Conservation (phyloP, 139 green algal genomes). For the Chlamydomonas sp. region DNA sequence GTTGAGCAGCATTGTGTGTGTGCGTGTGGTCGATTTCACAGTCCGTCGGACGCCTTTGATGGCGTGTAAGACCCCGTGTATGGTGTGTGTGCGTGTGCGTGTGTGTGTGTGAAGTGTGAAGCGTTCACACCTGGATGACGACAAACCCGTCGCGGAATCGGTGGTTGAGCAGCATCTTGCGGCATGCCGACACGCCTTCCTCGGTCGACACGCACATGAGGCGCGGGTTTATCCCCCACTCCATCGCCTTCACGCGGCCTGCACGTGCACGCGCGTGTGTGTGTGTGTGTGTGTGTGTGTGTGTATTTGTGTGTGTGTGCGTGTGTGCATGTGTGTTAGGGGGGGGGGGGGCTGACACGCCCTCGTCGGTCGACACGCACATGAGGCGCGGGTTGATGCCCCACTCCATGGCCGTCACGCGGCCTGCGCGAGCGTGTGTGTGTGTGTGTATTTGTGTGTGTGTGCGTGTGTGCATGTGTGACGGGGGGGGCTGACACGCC, state of each 20-base stretch:
- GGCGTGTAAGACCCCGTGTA: too few species aligned
- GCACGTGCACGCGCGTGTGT: too few species aligned
- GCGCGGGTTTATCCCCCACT: constrained; percentile 37
- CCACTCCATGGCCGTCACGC: constrained; percentile 30
- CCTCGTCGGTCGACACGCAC: constrained; percentile 26
- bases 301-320: too few species aligned
- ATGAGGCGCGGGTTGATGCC: constrained; percentile 35
- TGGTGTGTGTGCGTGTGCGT: too few species aligned
- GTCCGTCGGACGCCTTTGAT: too few species aligned
- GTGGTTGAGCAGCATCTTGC: constrained; percentile 34
- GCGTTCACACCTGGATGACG: constrained; percentile 49
- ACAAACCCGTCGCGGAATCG: constrained; percentile 34
- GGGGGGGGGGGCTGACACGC: constrained; percentile 30
- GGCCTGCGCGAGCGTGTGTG: background rate
- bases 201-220: constrained; percentile 31
- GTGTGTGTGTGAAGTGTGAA: too few species aligned
- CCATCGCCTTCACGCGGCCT: constrained; percentile 17
- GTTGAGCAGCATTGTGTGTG: constrained; percentile 32
- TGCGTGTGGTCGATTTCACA: too few species aligned
- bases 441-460: too few species aligned
- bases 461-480: too few species aligned
- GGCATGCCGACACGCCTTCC: constrained; percentile 32
- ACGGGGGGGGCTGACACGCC: constrained; percentile 31
- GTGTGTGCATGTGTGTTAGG: too few species aligned
- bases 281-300: too few species aligned